Evolutionary conservation across 78 protist species (phyloP), one percentile per base, ranked within the genome.

Genomic region (Cavenderia fasciculata): DNA sequence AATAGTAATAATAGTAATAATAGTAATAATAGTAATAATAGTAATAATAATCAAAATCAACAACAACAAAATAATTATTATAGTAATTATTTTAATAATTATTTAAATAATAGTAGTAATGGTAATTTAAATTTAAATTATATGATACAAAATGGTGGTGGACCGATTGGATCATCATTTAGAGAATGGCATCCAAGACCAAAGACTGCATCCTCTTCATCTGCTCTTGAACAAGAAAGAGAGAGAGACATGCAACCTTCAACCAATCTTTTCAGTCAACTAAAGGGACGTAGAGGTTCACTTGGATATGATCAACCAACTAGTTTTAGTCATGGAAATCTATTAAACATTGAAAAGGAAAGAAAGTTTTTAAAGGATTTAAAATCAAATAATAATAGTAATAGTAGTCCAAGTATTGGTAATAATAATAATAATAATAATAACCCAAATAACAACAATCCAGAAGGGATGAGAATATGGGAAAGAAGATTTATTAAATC

Each of bases 401-500:
- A 69, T 47, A 47, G 31, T 47, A 69, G 31, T 47, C n/a, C 2
- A 14, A 66, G 5, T 19, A 19, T 4, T 47, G 31, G 47, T 47
- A 69, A 43, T 47, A 70, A 25, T 47, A 10, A 10, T 41, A 31
- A 49, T 69, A 34, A 25, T 21, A 43, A 38, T 59, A 46, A n/a
- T 38, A 11, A 29, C 84, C 23, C 12, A 25, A 25, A 62, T 5
- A 33, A 21, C 43, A 62, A 31, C 4, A 11, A 62, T 49, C 52
- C n/a, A n/a, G 75, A 59, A 25, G 12, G 47, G 7, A 11, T 66
- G 41, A 34, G 74, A 34, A 36, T 4, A 4, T 66, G 52, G 47
- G 74, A 74, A 57, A 52, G 84, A 74, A 74, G 84, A 40, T 74
- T 74, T 25, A 36, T 41, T 3, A 52, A 52, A 56, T 38, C 84